A percentile compares a stretch with the other conserved stretches of the same genome.
Evolutionary conservation across 768 basidiomycete species (phyloP).

Genomic region (Boletellus sp.): DNA sequence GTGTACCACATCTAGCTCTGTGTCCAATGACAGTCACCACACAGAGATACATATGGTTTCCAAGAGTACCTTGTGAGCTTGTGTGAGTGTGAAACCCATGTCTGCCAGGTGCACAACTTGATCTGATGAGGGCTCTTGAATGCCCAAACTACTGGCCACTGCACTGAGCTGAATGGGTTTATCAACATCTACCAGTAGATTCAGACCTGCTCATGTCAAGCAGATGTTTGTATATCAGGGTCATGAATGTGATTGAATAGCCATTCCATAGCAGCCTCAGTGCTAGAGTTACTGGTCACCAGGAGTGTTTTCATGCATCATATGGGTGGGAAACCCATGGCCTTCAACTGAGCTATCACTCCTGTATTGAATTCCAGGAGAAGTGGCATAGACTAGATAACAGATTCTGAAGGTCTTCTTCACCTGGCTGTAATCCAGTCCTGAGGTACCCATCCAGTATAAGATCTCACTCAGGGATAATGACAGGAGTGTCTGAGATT

Average conservation of each 20-base stretch:
- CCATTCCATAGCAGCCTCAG: conserved; percentile 93
- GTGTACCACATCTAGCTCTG: background rate
- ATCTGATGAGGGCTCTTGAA: conserved; percentile 60
- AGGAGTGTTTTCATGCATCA: conserved; percentile 88
- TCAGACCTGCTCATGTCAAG: background rate
- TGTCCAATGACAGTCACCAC: background rate
- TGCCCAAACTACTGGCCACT: conserved; percentile 22
- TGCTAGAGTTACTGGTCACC: conserved; percentile 74
- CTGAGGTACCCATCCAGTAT: conserved; percentile 64
- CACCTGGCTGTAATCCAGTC: conserved; percentile 63
- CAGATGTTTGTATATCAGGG: conserved; percentile 48
- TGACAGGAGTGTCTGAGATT: conserved; percentile 74
- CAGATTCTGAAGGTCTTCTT: conserved; percentile 65
- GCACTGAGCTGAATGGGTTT: conserved; percentile 51
- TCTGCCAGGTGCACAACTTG: conserved; percentile 73
- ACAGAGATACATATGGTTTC: conserved; percentile 62
- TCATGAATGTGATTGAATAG: conserved; percentile 94
- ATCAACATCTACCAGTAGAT: conserved; percentile 70
- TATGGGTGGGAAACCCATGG: conserved; percentile 86
- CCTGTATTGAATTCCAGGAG: conserved; percentile 68
- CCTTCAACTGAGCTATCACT: conserved; percentile 73
- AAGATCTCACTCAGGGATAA: conserved; percentile 61
- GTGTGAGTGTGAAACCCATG: conserved; percentile 87
- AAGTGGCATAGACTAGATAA: conserved; percentile 36
- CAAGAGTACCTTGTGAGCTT: conserved; percentile 81